Conservation (phyloP, 1,284 basidiomycete genomes). For the Sanghuangporus sanghuang region DNA sequence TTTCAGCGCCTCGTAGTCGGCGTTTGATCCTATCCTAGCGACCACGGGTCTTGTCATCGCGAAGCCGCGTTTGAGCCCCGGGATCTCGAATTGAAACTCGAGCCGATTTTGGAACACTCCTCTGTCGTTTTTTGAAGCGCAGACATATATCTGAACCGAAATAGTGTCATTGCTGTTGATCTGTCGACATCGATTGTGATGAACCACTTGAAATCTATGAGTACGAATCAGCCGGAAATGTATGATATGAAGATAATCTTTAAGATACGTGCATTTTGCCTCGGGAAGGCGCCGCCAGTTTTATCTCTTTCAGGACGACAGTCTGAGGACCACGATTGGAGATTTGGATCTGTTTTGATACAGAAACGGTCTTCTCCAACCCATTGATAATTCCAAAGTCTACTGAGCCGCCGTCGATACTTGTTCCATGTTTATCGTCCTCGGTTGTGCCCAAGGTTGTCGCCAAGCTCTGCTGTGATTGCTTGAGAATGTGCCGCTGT, state of each 20-base stretch:
- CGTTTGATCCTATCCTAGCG: constrained; percentile 36
- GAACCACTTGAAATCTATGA: constrained; percentile 23
- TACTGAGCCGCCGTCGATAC: constrained; percentile 26
- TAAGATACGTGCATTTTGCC: constrained; percentile 26
- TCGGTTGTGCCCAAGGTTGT: constrained; percentile 24
- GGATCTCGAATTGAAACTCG: constrained; percentile 33
- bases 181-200: neutral
- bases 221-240: constrained; percentile 22
- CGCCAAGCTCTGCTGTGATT: neutral
- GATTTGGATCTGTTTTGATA: neutral
- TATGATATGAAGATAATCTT: neutral
- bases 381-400: constrained; percentile 8
- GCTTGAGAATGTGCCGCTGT: neutral
- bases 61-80: constrained; percentile 28
- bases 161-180: neutral
- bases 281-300: neutral
- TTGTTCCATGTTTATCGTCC: constrained; percentile 32
- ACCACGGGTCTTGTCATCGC: constrained; percentile 35
- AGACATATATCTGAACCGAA: constrained; percentile 23
- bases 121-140: constrained; percentile 24
- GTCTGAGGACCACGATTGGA: neutral
- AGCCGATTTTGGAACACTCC: constrained; percentile 35
- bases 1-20: constrained; percentile 35
- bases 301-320: neutral
- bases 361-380: neutral